Conservation (phyloP, 2,329 filamentous ascomycete species). For the Alternaria brassicicola region DNA sequence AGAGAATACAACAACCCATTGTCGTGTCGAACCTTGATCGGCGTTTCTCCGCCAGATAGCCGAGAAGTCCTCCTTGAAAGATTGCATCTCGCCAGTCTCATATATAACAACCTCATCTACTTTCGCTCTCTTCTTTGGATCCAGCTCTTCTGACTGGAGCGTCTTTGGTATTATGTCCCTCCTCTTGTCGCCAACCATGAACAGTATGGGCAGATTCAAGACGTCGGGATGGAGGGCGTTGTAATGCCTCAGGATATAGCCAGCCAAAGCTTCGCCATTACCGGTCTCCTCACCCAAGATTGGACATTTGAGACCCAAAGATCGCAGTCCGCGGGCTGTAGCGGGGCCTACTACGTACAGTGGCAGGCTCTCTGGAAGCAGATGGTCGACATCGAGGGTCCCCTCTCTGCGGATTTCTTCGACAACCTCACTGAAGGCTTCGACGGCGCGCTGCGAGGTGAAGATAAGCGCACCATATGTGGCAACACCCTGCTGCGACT, state of each 20-base stretch:
- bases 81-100: constrained; percentile 80
- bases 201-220: constrained; percentile 70
- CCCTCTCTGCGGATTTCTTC: constrained; percentile 56
- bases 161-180: constrained; percentile 88
- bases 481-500: constrained; percentile 22
- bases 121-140: constrained; percentile 59
- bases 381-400: constrained; percentile 30
- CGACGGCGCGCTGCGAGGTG: constrained; percentile 82
- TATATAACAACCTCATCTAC: constrained; percentile 87
- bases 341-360: constrained; percentile 84
- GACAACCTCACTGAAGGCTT: constrained; percentile 72
- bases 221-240: constrained; percentile 49
- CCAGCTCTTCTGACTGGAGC: constrained; percentile 65
- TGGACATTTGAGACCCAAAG: constrained; percentile 58
- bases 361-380: constrained; percentile 58
- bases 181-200: constrained; percentile 87
- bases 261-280: constrained; percentile 79
- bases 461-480: constrained; percentile 80
- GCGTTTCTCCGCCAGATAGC: constrained; percentile 56
- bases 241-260: constrained; percentile 81
- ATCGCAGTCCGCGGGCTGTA: constrained; percentile 73
- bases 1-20: constrained; percentile 78
- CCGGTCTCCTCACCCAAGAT: constrained; percentile 83
- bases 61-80: constrained; percentile 73
- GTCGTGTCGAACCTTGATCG: constrained; percentile 41